Percentiles rank a stretch among this genome's conserved stretches.
Evolutionary conservation across 495 filamentous ascomycete genomes (phyloP).

Genomic region (Pseudotulostoma volvatum): DNA sequence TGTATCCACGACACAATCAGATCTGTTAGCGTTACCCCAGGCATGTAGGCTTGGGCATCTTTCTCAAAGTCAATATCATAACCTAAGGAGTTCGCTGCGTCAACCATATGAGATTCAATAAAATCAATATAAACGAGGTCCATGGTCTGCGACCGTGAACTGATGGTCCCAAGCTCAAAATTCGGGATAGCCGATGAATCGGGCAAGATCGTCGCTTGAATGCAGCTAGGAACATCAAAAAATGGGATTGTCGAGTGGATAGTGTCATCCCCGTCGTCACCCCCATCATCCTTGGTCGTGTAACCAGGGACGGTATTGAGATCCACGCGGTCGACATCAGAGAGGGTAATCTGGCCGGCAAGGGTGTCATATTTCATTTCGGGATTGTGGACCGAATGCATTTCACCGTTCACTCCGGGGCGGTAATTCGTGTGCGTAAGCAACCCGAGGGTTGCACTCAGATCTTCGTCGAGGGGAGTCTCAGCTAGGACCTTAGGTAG

Average conservation of each 20-base stretch:
- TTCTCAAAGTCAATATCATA: constrained; percentile 37
- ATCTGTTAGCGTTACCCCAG: constrained; percentile 51
- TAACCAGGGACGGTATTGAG: constrained; percentile 54
- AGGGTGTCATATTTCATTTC: not conserved
- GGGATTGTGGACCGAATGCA: not conserved
- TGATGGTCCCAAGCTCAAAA: constrained; percentile 12
- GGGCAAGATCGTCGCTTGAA: constrained; percentile 50
- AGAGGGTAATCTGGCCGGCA: constrained; percentile 12
- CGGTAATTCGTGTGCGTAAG: constrained; percentile 20
- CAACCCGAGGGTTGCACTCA: constrained; percentile 15
- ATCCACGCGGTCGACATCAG: constrained; percentile 3
- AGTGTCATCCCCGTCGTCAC: constrained; percentile 82
- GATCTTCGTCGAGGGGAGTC: constrained; percentile 6
- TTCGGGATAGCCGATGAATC: constrained; percentile 6
- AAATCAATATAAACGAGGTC: constrained; percentile 89
- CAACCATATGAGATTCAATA: constrained; percentile 59
- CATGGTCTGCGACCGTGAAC: constrained; percentile 42
- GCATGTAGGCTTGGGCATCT: constrained; percentile 46
- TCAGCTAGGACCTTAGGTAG: constrained; percentile 39
- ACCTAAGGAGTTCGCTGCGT: constrained; percentile 53
- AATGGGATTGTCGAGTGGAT: constrained; percentile 58
- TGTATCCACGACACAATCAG: constrained; percentile 64
- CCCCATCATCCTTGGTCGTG: constrained; percentile 73
- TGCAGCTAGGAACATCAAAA: constrained; percentile 66
- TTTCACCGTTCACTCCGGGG: constrained; percentile 3